Evolutionary conservation across 2,329 filamentous ascomycete genomes (phyloP).

Genomic region (Fusarium ramigenum): DNA sequence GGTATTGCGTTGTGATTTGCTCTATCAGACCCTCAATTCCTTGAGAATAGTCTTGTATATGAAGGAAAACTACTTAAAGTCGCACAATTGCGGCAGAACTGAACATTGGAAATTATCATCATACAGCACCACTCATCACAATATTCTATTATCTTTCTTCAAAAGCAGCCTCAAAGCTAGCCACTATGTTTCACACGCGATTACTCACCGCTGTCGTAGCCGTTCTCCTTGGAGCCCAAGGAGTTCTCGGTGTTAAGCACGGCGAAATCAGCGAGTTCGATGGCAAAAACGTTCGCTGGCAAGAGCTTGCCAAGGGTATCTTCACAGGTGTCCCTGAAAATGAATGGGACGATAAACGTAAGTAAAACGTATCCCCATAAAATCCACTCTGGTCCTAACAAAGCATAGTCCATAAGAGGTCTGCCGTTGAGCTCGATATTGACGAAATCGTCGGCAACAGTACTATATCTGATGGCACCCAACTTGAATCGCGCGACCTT

Average conservation of each 20-base stretch:
- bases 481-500: not conserved
- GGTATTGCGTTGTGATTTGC: rapidly evolving
- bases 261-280: not conserved
- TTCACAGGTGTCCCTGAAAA: not conserved
- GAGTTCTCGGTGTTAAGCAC: not conserved
- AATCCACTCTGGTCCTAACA: rapidly evolving
- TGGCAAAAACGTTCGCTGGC: not conserved
- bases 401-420: not conserved
- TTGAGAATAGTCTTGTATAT: rapidly evolving
- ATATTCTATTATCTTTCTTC: rapidly evolving
- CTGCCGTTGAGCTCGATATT: not conserved
- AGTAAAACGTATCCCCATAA: rapidly evolving
- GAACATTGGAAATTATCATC: rapidly evolving
- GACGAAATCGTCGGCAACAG: not conserved
- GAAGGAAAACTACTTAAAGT: rapidly evolving
- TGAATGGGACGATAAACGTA: not conserved
- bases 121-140: rapidly evolving
- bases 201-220: not conserved
- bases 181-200: not conserved
- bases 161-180: not conserved
- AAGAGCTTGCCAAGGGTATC: not conserved
- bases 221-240: not conserved
- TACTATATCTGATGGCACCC: not conserved
- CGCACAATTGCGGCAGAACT: not conserved
- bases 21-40: rapidly evolving